These are phyloP conservation scores for Pseudohalonectria lignicola DNA, from an alignment of 2,329 filamentous ascomycete species.

Conservation along the genomic window DNA sequence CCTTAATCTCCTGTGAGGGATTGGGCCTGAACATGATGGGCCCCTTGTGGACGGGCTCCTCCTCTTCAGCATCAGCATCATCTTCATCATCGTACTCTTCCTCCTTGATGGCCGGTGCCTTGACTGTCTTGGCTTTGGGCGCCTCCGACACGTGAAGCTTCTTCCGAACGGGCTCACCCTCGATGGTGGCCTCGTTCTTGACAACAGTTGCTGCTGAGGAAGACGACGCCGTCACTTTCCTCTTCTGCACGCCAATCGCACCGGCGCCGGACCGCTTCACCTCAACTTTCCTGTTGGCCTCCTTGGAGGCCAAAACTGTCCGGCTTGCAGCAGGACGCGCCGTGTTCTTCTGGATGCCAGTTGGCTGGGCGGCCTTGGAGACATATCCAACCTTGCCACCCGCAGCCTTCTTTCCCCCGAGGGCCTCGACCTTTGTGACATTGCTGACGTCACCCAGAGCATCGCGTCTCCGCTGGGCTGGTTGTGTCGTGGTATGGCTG, in stretches of 20 bases:
- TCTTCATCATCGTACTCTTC: too few species aligned
- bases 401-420: conserved; percentile 58
- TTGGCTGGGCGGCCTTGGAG: conserved; percentile 71
- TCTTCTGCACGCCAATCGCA: conserved; percentile 54
- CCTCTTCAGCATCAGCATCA: conserved; percentile 12
- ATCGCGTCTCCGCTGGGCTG: conserved; percentile 57
- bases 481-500: conserved; percentile 35
- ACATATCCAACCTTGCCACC: conserved; percentile 56
- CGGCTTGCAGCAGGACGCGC: conserved; percentile 27
- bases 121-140: conserved; percentile 32
- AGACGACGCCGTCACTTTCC: conserved; percentile 36
- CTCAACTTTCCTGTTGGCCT: conserved; percentile 50
- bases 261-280: conserved; percentile 65
- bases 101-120: conserved; percentile 23
- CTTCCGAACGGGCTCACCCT: conserved; percentile 59
- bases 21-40: neutral
- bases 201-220: conserved; percentile 36
- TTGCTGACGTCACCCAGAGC: conserved; percentile 95
- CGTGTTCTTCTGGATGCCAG: conserved; percentile 74
- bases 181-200: conserved; percentile 47
- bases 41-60: conserved; percentile 16
- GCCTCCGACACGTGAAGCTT: conserved; percentile 38
- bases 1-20: neutral
- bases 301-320: conserved; percentile 35
- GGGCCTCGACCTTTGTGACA: conserved; percentile 67